Evolutionary conservation across 345 rosid species (phyloP).

Genomic region (Eucalyptus grandis): DNA sequence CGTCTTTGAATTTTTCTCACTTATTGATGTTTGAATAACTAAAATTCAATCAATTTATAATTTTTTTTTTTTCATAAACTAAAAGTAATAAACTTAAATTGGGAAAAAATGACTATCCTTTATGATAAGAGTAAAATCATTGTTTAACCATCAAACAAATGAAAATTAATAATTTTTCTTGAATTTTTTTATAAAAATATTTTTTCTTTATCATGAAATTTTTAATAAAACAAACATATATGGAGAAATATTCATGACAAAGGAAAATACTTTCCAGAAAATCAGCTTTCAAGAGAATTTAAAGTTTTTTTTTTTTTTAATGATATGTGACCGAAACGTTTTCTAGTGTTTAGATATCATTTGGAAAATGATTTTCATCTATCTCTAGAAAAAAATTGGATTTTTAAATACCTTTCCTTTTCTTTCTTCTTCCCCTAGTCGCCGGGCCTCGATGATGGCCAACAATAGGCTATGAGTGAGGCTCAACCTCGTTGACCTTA

Average conservation of each 20-base stretch:
- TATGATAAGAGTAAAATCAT: rapidly evolving
- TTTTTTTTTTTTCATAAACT: neutral
- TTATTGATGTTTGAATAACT: neutral
- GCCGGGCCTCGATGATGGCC: rapidly evolving
- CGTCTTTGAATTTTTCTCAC: neutral
- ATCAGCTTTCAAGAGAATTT: no score
- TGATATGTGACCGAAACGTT: no score
- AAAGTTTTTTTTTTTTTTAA: no score
- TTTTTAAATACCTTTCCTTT: no score
- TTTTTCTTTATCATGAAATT: neutral
- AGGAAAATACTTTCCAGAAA: no score
- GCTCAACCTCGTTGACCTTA: no score
- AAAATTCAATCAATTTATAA: neutral
- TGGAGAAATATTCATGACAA: no score
- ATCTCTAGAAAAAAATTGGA: no score
- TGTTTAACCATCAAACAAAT: neutral
- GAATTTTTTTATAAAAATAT: neutral
- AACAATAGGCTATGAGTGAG: no score
- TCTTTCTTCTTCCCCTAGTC: no score
- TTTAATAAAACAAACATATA: neutral
- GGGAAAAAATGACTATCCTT: neutral
- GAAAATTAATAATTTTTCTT: neutral
- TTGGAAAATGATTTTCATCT: no score
- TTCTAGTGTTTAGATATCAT: no score
- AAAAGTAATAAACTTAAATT: neutral